Conservation (phyloP, 2,329 filamentous ascomycete species). For the Aciculosporium take region DNA sequence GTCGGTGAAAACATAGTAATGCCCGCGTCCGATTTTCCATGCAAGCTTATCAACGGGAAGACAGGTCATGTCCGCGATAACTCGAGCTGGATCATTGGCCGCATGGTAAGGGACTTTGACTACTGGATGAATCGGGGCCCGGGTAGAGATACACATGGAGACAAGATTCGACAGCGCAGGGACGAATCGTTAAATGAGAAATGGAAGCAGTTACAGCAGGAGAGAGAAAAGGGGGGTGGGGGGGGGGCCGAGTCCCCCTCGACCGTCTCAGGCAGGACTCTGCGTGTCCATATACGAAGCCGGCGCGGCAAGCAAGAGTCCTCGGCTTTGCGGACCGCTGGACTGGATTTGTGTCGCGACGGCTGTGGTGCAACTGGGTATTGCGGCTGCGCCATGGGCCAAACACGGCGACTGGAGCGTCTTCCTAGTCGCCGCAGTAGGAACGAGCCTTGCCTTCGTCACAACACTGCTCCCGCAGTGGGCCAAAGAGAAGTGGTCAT, state of each 20-base stretch:
- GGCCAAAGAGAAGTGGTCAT: constrained; percentile 28
- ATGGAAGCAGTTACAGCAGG: too few species aligned
- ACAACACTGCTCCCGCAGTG: constrained; percentile 26
- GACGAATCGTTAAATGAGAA: constrained; percentile 6
- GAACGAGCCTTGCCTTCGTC: constrained; percentile 21
- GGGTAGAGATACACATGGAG: constrained; percentile 3
- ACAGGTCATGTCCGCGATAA: constrained; percentile 24
- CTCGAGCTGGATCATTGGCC: constrained; percentile 26
- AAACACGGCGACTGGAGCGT: constrained; percentile 23
- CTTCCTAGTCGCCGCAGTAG: constrained; percentile 23
- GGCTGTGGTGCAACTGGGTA: constrained; percentile 17
- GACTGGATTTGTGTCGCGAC: constrained; percentile 15
- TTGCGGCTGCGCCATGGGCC: constrained; percentile 20
- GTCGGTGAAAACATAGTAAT: constrained; percentile 17
- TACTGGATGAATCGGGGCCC: constrained; percentile 10
- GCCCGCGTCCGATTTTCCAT: constrained; percentile 16
- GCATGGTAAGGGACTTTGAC: constrained; percentile 27
- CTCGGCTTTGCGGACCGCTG: constrained; percentile 11
- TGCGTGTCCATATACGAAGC: constrained; percentile 14
- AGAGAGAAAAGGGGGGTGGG: too few species aligned
- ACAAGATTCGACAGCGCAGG: constrained; percentile 6
- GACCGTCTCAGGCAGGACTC: constrained; percentile 13
- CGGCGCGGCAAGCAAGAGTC: not conserved
- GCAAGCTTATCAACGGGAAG: constrained; percentile 21
- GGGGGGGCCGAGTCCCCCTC: constrained; percentile 1